phyloP scores from a whole-genome alignment of 2,329 filamentous ascomycete genomes.

The Ophiostoma piceae region DNA sequence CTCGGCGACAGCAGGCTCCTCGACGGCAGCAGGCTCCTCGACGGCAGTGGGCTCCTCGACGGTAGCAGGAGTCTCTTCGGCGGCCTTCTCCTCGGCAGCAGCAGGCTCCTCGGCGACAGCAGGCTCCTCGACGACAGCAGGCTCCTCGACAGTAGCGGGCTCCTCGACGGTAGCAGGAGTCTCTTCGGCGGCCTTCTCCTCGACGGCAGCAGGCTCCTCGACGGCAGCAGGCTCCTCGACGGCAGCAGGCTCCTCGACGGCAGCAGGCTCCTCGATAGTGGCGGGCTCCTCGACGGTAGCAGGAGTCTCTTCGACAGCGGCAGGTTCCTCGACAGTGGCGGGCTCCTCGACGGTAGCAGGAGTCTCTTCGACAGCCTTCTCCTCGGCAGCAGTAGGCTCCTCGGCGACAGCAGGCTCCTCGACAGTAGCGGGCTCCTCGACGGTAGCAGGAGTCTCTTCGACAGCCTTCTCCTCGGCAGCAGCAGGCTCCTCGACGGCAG shows the following conservation, averaged over 20 bases:
- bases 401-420: neutral
- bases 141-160: slow-evolving; percentile 21
- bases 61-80: slow-evolving; percentile 6
- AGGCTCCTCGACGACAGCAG: slow-evolving; percentile 20
- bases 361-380: neutral
- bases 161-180: too few relatives aligned
- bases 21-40: neutral
- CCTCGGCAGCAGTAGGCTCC: neutral
- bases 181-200: slow-evolving; percentile 19
- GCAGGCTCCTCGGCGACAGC: neutral
- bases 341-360: neutral
- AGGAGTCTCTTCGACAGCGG: neutral
- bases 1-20: slow-evolving; percentile 1
- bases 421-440: neutral
- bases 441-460: neutral
- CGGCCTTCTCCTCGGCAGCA: slow-evolving; percentile 19
- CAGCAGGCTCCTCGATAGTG: neutral
- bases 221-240: slow-evolving; percentile 12
- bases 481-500: neutral
- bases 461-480: neutral
- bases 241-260: slow-evolving; percentile 20
- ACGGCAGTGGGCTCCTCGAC: slow-evolving; percentile 19
- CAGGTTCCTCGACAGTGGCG: neutral
- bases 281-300: neutral
- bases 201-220: neutral